phyloP scores from a whole-genome alignment of 164 flowering plant genomes.

The Euptelea pleiosperma region DNA sequence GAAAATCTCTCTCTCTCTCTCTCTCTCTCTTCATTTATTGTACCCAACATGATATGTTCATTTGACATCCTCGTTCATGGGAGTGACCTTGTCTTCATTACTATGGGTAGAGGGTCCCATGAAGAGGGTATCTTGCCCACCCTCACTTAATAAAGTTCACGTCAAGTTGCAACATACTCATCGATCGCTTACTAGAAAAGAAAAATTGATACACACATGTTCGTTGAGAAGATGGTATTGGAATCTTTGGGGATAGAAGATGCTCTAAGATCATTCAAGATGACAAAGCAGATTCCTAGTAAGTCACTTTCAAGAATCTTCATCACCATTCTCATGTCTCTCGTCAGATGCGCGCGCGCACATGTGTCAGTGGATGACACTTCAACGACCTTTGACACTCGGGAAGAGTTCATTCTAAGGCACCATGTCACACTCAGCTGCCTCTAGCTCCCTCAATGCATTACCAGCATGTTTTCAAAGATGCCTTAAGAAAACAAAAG shows the following conservation, averaged over 20 bases:
- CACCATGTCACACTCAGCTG: too few species aligned
- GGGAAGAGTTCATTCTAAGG: slow-evolving; percentile 12
- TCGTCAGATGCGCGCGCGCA: slow-evolving; percentile 7
- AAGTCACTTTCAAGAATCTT: slow-evolving; percentile 29
- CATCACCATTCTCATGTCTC: not conserved
- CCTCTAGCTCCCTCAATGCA: too few species aligned
- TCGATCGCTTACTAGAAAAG: too few species aligned
- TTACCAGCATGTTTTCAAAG: too few species aligned
- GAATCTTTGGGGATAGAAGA: slow-evolving; percentile 25
- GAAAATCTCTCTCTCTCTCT: not conserved
- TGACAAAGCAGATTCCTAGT: slow-evolving; percentile 36
- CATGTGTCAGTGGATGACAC: slow-evolving; percentile 21
- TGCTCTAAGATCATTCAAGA: slow-evolving; percentile 13
- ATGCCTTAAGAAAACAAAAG: too few species aligned
- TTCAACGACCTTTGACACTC: slow-evolving; percentile 19
- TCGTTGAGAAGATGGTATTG: slow-evolving; percentile 26
- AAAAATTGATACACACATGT: too few species aligned
- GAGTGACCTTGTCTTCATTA: slow-evolving; percentile 34
- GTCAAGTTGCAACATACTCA: too few species aligned
- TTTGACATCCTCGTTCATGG: slow-evolving; percentile 32
- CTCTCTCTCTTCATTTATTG: slow-evolving; percentile 19
- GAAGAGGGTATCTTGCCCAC: slow-evolving; percentile 19
- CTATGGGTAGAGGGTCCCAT: slow-evolving; percentile 19
- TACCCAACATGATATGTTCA: not conserved
- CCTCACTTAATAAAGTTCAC: slow-evolving; percentile 9